Conservation (phyloP, 768 basidiomycete genomes). For the Panus rudis region DNA sequence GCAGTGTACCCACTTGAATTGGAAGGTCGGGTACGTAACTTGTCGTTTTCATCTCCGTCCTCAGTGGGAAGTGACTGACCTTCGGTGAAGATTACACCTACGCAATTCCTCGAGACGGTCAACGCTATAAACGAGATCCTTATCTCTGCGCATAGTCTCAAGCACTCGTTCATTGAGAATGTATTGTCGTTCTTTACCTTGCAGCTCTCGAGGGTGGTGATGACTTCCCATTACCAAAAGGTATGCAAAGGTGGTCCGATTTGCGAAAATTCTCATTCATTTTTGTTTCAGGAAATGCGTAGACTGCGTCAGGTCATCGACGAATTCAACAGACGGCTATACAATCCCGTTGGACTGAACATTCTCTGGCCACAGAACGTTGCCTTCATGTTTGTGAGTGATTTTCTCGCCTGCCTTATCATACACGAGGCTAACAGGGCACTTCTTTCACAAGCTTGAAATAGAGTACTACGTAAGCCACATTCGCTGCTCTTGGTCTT, state of each 20-base stretch:
- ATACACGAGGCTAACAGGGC: neutral
- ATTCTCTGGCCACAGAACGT: slow-evolving; percentile 79
- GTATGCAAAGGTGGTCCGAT: slow-evolving; percentile 29
- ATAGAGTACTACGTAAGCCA: slow-evolving; percentile 87
- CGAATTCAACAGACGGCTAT: slow-evolving; percentile 62
- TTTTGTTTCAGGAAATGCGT: slow-evolving; percentile 60
- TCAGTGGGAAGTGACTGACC: neutral
- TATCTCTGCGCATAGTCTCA: slow-evolving; percentile 78
- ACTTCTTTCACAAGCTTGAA: slow-evolving; percentile 56
- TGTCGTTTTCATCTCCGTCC: neutral
- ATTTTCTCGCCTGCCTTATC: neutral
- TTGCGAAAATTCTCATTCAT: neutral
- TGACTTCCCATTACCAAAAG: slow-evolving; percentile 76
- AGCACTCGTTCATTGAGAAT: slow-evolving; percentile 72
- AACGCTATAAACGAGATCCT: slow-evolving; percentile 86
- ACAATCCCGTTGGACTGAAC: slow-evolving; percentile 83
- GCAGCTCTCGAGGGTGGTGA: slow-evolving; percentile 68
- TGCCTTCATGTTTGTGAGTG: slow-evolving; percentile 88
- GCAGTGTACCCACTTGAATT: slow-evolving; percentile 87
- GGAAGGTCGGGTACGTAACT: slow-evolving; percentile 73
- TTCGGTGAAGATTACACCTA: slow-evolving; percentile 69
- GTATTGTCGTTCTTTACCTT: slow-evolving; percentile 69
- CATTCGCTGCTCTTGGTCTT: slow-evolving; percentile 6
- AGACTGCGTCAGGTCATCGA: slow-evolving; percentile 57
- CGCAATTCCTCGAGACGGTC: slow-evolving; percentile 84